A percentile compares a stretch with the other conserved stretches of the same genome.
Evolutionary conservation across 1,284 basidiomycete genomes (phyloP).

Genomic region (Marasmius fiardii): DNA sequence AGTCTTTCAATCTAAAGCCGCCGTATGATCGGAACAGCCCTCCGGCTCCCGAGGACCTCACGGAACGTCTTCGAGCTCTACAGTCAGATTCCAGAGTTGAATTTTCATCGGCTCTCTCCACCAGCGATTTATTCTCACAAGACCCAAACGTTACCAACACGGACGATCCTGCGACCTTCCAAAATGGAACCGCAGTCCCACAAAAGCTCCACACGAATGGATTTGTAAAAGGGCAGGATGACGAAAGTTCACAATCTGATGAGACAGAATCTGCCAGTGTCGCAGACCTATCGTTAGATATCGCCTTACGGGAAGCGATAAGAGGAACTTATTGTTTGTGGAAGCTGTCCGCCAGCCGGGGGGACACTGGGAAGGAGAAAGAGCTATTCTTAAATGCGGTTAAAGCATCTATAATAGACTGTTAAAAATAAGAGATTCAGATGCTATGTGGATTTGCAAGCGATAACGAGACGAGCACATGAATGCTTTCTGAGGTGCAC

Average conservation of each 20-base stretch:
- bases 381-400: conserved; percentile 38
- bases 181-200: neutral
- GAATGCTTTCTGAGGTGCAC: too few species aligned
- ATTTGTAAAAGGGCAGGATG: neutral
- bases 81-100: neutral
- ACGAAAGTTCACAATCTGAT: neutral
- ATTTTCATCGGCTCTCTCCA: neutral
- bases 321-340: conserved; percentile 51
- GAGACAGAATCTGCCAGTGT: conserved; percentile 11
- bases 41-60: conserved; percentile 10
- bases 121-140: neutral
- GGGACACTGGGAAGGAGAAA: conserved; percentile 20
- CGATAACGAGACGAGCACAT: too few species aligned
- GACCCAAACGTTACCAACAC: neutral
- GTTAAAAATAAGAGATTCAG: conserved; percentile 13
- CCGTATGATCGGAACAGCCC: conserved; percentile 8
- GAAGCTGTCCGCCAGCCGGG: conserved; percentile 28
- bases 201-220: neutral
- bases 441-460: too few species aligned
- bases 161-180: neutral
- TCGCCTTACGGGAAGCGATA: conserved; percentile 36
- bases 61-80: conserved; percentile 13
- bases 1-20: conserved; percentile 8
- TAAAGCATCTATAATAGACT: conserved; percentile 29
- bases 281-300: conserved; percentile 16